Conservation (phyloP, 2,329 filamentous ascomycete genomes). For the Neofusicoccum cordaticola region DNA sequence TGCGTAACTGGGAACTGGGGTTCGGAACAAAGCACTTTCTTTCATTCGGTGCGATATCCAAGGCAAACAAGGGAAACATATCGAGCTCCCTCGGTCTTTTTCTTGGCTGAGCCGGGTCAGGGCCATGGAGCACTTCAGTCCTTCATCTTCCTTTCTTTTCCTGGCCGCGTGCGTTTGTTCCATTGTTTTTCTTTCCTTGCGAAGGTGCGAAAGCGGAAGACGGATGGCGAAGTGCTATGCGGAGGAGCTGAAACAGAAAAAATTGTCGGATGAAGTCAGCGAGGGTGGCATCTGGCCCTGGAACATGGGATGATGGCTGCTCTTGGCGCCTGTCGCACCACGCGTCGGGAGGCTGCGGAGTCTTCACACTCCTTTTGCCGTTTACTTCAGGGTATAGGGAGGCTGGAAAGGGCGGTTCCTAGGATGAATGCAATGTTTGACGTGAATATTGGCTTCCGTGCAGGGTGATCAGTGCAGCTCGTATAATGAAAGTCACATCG, state of each 20-base stretch:
- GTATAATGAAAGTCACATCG: neutral
- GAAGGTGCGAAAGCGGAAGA: neutral
- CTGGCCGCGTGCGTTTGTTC: neutral
- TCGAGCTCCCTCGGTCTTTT: neutral
- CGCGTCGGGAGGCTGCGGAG: neutral
- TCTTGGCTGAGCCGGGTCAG: slow-evolving; percentile 7
- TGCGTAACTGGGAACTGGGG: neutral
- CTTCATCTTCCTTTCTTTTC: neutral
- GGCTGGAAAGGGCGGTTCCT: slow-evolving; percentile 9
- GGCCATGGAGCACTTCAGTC: neutral
- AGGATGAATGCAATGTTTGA: slow-evolving; percentile 15
- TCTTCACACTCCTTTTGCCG: slow-evolving; percentile 5
- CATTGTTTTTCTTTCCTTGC: neutral
- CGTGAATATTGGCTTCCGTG: slow-evolving; percentile 13
- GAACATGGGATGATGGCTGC: slow-evolving; percentile 1
- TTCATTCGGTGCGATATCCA: neutral
- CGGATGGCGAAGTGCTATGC: neutral
- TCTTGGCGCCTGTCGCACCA: neutral
- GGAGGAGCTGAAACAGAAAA: neutral
- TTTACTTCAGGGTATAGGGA: neutral
- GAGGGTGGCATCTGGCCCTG: neutral
- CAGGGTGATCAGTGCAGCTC: neutral
- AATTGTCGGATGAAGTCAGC: neutral
- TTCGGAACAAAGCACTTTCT: slow-evolving; percentile 12
- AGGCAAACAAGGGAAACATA: neutral